phyloP scores from a whole-genome alignment of 257 asterid species.

The Anisodus tanguticus region DNA sequence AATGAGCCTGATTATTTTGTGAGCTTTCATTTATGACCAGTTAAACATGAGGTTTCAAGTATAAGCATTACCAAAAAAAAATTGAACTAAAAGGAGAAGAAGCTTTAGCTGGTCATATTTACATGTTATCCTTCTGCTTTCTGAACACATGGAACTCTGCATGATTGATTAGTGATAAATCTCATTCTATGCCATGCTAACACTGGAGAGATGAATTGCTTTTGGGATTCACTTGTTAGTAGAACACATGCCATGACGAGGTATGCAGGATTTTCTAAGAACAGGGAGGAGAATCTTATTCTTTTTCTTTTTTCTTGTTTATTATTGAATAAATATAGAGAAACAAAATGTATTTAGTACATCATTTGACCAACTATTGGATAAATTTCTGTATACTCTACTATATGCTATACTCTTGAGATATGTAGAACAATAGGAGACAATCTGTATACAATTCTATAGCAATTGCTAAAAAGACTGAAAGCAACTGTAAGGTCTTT shows the following conservation, averaged over 20 bases:
- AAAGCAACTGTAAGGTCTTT: background rate
- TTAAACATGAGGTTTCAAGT: background rate
- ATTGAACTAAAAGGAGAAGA: background rate
- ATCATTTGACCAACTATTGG: background rate
- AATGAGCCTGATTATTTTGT: background rate
- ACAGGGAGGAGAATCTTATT: background rate
- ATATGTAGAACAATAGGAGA: background rate
- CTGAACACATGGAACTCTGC: background rate
- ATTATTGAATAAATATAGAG: background rate
- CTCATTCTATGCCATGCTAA: background rate
- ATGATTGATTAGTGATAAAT: background rate
- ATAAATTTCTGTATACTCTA: background rate
- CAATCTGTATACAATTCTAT: background rate
- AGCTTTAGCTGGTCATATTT: background rate
- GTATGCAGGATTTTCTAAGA: background rate
- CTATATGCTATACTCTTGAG: slow-evolving; percentile 12
- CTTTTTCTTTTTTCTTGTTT: background rate
- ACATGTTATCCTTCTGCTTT: background rate
- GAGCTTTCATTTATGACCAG: background rate
- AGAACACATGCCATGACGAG: background rate
- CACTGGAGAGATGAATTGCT: background rate
- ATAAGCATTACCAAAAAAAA: background rate
- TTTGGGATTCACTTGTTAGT: background rate
- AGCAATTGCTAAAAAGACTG: background rate
- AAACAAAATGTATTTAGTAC: background rate